Evolutionary conservation across 2,329 filamentous ascomycete genomes (phyloP).

Genomic region (Stachybotrys echinatus): DNA sequence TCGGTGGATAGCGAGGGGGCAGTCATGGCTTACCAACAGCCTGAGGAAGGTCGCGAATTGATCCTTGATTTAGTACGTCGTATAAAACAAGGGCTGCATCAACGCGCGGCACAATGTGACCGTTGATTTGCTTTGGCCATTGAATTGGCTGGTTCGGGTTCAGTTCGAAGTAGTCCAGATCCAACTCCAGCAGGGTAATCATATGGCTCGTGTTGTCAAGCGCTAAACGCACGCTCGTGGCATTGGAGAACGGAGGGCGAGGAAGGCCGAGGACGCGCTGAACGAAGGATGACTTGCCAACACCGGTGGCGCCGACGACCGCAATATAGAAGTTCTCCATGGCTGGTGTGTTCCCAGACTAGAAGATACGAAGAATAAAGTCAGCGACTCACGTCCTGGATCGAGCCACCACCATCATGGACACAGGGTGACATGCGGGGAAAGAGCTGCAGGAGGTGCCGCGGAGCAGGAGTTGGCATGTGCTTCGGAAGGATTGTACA

Average conservation of each 20-base stretch:
- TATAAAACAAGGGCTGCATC: conserved; percentile 84
- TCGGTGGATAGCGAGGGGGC: background rate
- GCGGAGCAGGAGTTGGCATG: background rate
- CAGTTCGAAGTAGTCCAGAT: conserved; percentile 60
- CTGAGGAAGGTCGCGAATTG: conserved; percentile 67
- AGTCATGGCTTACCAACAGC: conserved; percentile 58
- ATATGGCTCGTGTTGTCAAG: conserved; percentile 53
- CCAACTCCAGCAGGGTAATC: conserved; percentile 60
- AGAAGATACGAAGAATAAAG: conserved; percentile 7
- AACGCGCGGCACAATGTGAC: conserved; percentile 66
- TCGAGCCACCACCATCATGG: background rate
- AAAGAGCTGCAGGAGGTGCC: background rate
- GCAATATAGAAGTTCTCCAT: conserved; percentile 62
- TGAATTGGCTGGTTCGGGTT: conserved; percentile 51
- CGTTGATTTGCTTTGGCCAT: conserved; percentile 65
- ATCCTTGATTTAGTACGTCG: conserved; percentile 76
- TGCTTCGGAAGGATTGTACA: conserved; percentile 9
- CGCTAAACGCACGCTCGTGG: conserved; percentile 51
- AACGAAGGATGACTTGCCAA: conserved; percentile 65
- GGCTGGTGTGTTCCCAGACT: conserved; percentile 23
- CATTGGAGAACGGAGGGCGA: conserved; percentile 45
- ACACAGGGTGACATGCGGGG: background rate
- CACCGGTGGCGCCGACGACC: conserved; percentile 60
- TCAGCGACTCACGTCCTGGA: conserved; percentile 12
- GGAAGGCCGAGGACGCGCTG: conserved; percentile 55